Conservation (phyloP, 805 yeast genomes). For the Kuraishia hungarica region DNA sequence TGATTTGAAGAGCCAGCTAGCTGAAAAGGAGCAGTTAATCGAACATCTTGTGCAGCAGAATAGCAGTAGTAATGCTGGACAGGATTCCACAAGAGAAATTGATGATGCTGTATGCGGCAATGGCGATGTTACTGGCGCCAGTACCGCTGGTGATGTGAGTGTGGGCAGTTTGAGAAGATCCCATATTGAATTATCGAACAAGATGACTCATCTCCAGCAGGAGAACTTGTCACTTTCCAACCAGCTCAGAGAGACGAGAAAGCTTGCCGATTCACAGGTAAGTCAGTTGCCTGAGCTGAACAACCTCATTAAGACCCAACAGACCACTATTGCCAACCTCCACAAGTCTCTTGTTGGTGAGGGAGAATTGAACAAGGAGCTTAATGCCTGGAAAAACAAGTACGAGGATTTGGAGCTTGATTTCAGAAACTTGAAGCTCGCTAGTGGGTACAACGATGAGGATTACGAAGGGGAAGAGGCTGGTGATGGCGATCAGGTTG, state of each 20-base stretch:
- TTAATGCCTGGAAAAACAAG: conserved; percentile 38
- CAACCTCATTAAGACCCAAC: conserved; percentile 44
- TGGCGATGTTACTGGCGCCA: neutral
- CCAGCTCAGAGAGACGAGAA: conserved; percentile 37
- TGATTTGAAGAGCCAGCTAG: conserved; percentile 1
- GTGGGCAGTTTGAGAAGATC: conserved; percentile 1
- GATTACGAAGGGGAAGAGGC: conserved; percentile 16
- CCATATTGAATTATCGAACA: conserved; percentile 15
- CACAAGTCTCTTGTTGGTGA: conserved; percentile 32
- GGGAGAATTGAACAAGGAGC: conserved; percentile 33
- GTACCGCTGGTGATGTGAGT: neutral
- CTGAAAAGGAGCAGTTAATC: conserved; percentile 4
- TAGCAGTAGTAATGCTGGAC: neutral
- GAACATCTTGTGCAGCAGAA: neutral
- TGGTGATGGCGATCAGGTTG: conserved; percentile 6
- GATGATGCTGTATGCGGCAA: neutral
- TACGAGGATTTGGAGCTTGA: conserved; percentile 36
- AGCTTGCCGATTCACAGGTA: conserved; percentile 43
- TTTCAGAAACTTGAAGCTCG: conserved; percentile 25
- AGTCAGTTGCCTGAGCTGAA: conserved; percentile 45
- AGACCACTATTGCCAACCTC: conserved; percentile 32
- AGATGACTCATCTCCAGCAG: conserved; percentile 29
- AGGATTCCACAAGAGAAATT: neutral
- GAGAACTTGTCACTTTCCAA: conserved; percentile 24
- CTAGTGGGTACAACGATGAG: conserved; percentile 22